These are phyloP conservation scores for Skeletonema menzelii DNA, from an alignment of 108 stramenopile genomes.

Conservation along the genomic window DNA sequence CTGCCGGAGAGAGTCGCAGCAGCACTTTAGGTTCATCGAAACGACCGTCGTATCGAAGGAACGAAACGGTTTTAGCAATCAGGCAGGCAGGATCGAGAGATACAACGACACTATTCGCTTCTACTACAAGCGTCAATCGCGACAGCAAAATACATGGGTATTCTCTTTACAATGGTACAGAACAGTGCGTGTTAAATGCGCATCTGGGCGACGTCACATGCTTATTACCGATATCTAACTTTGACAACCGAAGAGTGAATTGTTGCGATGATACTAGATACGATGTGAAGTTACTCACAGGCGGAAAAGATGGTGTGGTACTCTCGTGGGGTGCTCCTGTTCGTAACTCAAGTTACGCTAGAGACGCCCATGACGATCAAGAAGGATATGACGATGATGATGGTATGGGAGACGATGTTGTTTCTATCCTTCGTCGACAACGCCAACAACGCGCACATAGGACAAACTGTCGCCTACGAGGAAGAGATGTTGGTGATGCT, in stretches of 20 bases:
- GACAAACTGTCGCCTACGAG: not conserved
- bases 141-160: constrained; percentile 44
- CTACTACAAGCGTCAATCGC: not conserved
- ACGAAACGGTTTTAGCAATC: not conserved
- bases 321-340: constrained; percentile 62
- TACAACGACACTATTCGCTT: constrained; percentile 26
- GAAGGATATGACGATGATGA: not conserved
- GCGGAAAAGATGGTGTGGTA: constrained; percentile 79
- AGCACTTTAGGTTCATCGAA: not conserved
- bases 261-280: constrained; percentile 15
- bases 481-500: not conserved
- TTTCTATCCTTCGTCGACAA: not conserved
- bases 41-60: not conserved
- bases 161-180: constrained; percentile 59
- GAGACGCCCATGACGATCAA: not conserved
- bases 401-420: not conserved
- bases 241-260: constrained; percentile 22
- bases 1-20: not conserved
- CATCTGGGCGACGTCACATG: constrained; percentile 64
- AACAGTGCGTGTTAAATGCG: constrained; percentile 51
- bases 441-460: not conserved
- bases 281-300: constrained; percentile 51
- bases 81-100: constrained; percentile 21
- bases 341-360: not conserved
- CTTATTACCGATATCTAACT: constrained; percentile 32